Evolutionary conservation across 768 basidiomycete genomes (phyloP).

Genomic region (Termitomyces sp.): DNA sequence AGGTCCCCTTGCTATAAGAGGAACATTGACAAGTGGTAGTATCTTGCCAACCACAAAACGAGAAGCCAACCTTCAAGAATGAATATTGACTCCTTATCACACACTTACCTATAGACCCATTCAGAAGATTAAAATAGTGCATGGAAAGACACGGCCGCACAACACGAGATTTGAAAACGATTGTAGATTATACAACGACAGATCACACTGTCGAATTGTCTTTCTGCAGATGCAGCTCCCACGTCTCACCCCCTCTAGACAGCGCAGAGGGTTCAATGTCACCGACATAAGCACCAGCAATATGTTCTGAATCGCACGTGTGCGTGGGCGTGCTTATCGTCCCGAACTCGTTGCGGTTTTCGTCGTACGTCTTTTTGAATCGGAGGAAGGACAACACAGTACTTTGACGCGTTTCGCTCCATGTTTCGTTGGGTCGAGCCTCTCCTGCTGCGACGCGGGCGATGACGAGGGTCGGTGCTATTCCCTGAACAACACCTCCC

Average conservation of each 20-base stretch:
- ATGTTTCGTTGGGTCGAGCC: slow-evolving; percentile 8
- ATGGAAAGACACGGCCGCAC: not conserved
- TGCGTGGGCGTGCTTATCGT: slow-evolving; percentile 1
- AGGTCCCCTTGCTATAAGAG: not conserved
- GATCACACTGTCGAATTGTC: not conserved
- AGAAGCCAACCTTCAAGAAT: not conserved
- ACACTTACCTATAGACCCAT: not conserved
- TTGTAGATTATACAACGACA: rapidly evolving
- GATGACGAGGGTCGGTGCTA: slow-evolving; percentile 14
- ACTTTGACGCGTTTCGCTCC: slow-evolving; percentile 4
- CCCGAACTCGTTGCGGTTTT: not conserved
- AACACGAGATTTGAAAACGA: not conserved
- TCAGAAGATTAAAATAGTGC: not conserved
- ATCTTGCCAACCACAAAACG: not conserved
- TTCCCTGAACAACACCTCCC: slow-evolving; percentile 1
- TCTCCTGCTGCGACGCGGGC: slow-evolving; percentile 13
- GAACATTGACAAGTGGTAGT: not conserved
- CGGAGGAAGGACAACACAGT: slow-evolving; percentile 11
- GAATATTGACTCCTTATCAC: not conserved
- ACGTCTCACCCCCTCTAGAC: not conserved
- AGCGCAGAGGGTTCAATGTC: slow-evolving; percentile 7
- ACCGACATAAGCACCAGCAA: not conserved
- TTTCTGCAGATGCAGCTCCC: slow-evolving; percentile 1
- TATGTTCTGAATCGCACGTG: not conserved
- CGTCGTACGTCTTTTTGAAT: slow-evolving; percentile 4